Conservation (phyloP, 805 yeast species). For the Sungouiozyma intestinalis region DNA sequence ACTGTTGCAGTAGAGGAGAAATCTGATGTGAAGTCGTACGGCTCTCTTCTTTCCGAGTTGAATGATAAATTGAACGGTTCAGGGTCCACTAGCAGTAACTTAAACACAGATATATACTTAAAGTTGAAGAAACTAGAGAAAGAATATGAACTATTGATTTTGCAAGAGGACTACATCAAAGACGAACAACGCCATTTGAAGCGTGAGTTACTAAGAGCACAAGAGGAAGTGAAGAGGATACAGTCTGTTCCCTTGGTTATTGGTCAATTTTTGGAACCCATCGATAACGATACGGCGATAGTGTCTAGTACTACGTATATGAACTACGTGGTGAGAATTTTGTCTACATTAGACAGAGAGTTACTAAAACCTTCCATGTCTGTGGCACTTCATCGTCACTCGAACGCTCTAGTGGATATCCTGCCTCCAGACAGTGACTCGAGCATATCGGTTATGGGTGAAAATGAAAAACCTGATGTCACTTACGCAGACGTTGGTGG, state of each 20-base stretch:
- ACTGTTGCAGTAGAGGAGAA: constrained; percentile 25
- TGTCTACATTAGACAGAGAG: constrained; percentile 91
- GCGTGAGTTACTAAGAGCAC: constrained; percentile 90
- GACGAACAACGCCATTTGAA: constrained; percentile 96
- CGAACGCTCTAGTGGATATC: constrained; percentile 94
- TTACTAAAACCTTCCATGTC: constrained; percentile 88
- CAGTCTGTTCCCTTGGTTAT: constrained; percentile 96
- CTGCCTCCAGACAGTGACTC: constrained; percentile 99
- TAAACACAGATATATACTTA: constrained; percentile 57
- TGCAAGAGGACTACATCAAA: constrained; percentile 95
- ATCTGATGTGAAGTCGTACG: constrained; percentile 24
- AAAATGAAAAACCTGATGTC: constrained; percentile 84
- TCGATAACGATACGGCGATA: constrained; percentile 92
- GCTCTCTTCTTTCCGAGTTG: constrained; percentile 23
- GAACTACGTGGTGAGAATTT: constrained; percentile 88
- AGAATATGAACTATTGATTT: constrained; percentile 68
- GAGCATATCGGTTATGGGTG: constrained; percentile 87
- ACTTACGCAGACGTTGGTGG: constrained; percentile 98
- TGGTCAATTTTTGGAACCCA: constrained; percentile 96
- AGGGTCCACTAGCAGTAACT: neutral
- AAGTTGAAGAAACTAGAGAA: constrained; percentile 82
- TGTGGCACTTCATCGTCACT: constrained; percentile 96
- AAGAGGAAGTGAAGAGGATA: constrained; percentile 95
- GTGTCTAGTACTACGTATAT: constrained; percentile 97
- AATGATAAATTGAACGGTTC: constrained; percentile 11